Evolutionary conservation across 108 stramenopile species (phyloP).

Genomic region (Stephanodiscus minutulus): DNA sequence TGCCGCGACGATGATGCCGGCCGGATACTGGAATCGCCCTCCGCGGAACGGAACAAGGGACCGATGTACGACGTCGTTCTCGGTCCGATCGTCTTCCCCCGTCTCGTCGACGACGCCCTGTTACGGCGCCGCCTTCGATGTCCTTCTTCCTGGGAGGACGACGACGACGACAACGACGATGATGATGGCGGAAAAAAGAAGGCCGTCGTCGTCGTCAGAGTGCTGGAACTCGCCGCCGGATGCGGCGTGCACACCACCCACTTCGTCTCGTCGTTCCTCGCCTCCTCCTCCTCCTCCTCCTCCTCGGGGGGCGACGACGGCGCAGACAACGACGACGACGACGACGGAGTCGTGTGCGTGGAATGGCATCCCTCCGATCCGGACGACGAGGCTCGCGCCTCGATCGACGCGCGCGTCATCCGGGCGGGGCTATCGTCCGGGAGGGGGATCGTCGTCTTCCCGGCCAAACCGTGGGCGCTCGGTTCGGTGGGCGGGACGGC

Average conservation of each 20-base stretch:
- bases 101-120: constrained; percentile 10
- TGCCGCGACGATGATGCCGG: not conserved
- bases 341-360: not conserved
- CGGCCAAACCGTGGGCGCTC: constrained; percentile 27
- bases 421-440: not conserved
- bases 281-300: not conserved
- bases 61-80: constrained; percentile 70
- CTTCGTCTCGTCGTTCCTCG: constrained; percentile 29
- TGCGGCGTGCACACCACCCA: constrained; percentile 64
- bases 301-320: too few relatives aligned
- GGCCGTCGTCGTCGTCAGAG: constrained; percentile 1
- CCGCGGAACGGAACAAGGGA: constrained; percentile 82
- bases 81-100: constrained; percentile 44
- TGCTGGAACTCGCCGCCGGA: constrained; percentile 76
- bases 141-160: too few relatives aligned
- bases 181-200: constrained; percentile 2
- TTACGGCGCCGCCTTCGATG: too few relatives aligned
- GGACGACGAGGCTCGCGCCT: constrained; percentile 12
- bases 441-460: not conserved
- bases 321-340: not conserved
- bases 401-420: constrained; percentile 39
- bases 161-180: not conserved
- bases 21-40: constrained; percentile 61
- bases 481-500: constrained; percentile 26
- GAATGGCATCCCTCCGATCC: constrained; percentile 48